Evolutionary conservation across 1,284 basidiomycete genomes (phyloP).

Genomic region (Kalmanozyma brasiliensis): DNA sequence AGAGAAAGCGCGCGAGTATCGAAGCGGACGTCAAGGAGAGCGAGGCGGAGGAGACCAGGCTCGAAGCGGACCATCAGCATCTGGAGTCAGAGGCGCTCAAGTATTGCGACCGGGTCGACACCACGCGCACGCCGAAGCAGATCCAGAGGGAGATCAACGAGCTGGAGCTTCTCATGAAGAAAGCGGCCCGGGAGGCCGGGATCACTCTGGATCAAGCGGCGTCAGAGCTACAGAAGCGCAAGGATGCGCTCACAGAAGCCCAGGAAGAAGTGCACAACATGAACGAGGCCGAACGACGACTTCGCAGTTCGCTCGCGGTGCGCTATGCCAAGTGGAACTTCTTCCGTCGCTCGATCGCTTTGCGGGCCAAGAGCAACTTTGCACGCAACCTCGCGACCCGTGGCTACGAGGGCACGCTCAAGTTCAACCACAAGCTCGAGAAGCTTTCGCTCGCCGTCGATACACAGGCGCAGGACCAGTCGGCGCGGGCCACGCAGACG

Average conservation of each 20-base stretch:
- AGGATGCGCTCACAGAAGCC: constrained; percentile 68
- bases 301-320: constrained; percentile 22
- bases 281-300: constrained; percentile 59
- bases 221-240: constrained; percentile 73
- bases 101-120: constrained; percentile 74
- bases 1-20: constrained; percentile 40
- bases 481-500: constrained; percentile 75
- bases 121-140: constrained; percentile 73
- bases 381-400: constrained; percentile 82
- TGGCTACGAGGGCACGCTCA: constrained; percentile 71
- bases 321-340: constrained; percentile 78
- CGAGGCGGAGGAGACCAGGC: constrained; percentile 71
- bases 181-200: constrained; percentile 74
- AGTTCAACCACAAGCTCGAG: constrained; percentile 80
- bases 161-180: constrained; percentile 77
- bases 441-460: constrained; percentile 78
- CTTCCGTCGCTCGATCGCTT: constrained; percentile 84
- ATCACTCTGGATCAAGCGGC: constrained; percentile 81
- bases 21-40: constrained; percentile 61
- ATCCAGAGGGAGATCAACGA: constrained; percentile 75
- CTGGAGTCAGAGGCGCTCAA: constrained; percentile 72
- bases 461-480: constrained; percentile 30
- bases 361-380: constrained; percentile 86
- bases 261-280: constrained; percentile 76
- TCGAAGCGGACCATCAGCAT: constrained; percentile 70